Percentiles rank a stretch among this genome's conserved stretches.
Conservation (phyloP, 129 eudicot species). For the Kitagawia praeruptora region DNA sequence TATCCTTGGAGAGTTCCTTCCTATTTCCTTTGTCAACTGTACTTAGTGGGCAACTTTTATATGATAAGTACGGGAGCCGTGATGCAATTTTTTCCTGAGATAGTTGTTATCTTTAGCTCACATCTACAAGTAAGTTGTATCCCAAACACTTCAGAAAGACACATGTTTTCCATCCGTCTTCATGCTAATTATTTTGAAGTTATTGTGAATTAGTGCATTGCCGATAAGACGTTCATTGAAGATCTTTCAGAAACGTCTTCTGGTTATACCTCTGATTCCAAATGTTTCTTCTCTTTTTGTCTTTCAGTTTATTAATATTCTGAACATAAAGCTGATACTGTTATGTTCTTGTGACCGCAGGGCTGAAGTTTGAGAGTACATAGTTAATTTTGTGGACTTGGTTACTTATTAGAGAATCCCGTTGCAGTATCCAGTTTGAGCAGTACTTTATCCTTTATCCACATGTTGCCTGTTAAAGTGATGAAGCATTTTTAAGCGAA, state of each 20-base stretch:
- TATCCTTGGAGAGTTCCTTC: slow-evolving; percentile 63
- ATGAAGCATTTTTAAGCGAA: slow-evolving; percentile 27
- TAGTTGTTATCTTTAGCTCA: slow-evolving; percentile 61
- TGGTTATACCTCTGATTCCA: slow-evolving; percentile 23
- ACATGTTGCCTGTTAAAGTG: slow-evolving; percentile 33
- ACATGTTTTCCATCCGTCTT: slow-evolving; percentile 12
- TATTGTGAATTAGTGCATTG: slow-evolving; percentile 32
- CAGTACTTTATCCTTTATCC: slow-evolving; percentile 17
- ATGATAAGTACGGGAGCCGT: slow-evolving; percentile 48
- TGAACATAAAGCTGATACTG: background rate
- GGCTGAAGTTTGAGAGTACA: slow-evolving; percentile 44
- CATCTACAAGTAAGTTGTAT: slow-evolving; percentile 54
- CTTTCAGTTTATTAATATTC: background rate
- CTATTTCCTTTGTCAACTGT: slow-evolving; percentile 85
- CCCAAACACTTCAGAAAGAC: slow-evolving; percentile 5
- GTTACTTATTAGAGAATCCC: slow-evolving; percentile 36
- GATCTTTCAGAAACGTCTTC: slow-evolving; percentile 26
- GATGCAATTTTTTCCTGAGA: slow-evolving; percentile 58
- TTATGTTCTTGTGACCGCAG: slow-evolving; percentile 23
- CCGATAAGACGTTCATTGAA: slow-evolving; percentile 32
- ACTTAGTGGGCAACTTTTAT: slow-evolving; percentile 68
- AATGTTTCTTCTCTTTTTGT: background rate
- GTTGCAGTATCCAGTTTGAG: slow-evolving; percentile 22
- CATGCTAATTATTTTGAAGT: slow-evolving; percentile 10
- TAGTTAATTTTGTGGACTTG: slow-evolving; percentile 21